phyloP scores from a whole-genome alignment of 257 asterid species.

The Solanum appendiculatum region DNA sequence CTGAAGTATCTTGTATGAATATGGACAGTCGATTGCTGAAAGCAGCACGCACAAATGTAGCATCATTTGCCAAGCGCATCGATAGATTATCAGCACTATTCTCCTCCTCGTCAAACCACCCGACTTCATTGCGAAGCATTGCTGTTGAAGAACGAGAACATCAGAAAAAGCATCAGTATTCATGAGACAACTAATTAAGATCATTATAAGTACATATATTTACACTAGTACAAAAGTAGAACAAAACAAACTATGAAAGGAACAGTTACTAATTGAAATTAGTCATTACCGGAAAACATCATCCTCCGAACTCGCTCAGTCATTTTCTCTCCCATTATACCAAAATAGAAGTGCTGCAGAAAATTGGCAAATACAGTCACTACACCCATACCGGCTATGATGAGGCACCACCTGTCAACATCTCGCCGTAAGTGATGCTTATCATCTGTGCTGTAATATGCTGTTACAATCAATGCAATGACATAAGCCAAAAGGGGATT shows the following conservation, averaged over 20 bases:
- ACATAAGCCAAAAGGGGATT: conserved; percentile 95
- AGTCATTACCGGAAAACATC: conserved; percentile 92
- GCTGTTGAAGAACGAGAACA: conserved; percentile 36
- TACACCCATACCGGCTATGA: conserved; percentile 92
- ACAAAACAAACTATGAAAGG: neutral
- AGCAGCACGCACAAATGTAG: conserved; percentile 99
- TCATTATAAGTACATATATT: neutral
- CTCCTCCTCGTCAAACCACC: conserved; percentile 98
- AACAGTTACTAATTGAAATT: neutral
- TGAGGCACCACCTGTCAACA: conserved; percentile 82
- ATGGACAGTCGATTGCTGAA: conserved; percentile 97
- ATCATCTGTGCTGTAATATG: conserved; percentile 58
- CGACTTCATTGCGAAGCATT: conserved; percentile 99
- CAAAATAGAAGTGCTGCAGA: conserved; percentile 97
- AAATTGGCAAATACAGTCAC: conserved; percentile 94
- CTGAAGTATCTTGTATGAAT: conserved; percentile 93
- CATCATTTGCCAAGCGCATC: conserved; percentile 98
- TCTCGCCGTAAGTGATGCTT: conserved; percentile 49
- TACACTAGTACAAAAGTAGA: neutral
- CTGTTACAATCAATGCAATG: conserved; percentile 75
- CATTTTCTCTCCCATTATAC: conserved; percentile 99
- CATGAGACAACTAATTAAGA: neutral
- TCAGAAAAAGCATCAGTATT: neutral
- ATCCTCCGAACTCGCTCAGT: conserved; percentile 98
- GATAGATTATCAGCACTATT: conserved; percentile 98